phyloP scores from a whole-genome alignment of 73 alveolate species.

The Halteria grandinella region DNA sequence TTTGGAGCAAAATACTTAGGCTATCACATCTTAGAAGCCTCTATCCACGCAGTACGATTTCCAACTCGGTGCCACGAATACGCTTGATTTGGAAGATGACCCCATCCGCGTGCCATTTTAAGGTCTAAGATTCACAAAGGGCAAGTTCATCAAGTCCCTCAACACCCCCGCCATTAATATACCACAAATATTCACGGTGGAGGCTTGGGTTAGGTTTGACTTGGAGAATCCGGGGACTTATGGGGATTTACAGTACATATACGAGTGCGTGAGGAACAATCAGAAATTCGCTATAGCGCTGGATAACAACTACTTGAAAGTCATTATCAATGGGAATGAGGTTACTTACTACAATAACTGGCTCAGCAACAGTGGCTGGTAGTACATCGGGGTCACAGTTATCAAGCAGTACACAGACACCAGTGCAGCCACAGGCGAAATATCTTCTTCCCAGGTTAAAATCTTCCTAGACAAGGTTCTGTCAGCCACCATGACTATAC shows the following conservation, averaged over 20 bases:
- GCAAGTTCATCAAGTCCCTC: conserved; percentile 15
- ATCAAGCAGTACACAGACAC: not conserved
- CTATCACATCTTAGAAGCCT: conserved; percentile 1
- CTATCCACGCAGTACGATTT: not conserved
- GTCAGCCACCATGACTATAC: not conserved
- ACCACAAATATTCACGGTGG: conserved; percentile 1
- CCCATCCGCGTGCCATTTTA: conserved; percentile 8
- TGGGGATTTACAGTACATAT: conserved; percentile 21
- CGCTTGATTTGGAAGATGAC: not conserved
- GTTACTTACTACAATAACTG: conserved; percentile 5
- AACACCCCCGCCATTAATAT: not conserved
- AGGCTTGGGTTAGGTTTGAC: conserved; percentile 46
- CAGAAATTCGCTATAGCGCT: not conserved
- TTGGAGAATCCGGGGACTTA: not conserved
- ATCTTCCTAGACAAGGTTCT: conserved; percentile 8
- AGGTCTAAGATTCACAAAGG: conserved; percentile 43
- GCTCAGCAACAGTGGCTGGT: conserved; percentile 1
- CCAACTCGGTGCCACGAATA: not conserved
- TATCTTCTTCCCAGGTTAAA: conserved; percentile 10
- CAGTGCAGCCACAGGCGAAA: not conserved
- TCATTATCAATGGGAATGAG: not conserved
- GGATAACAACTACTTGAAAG: conserved; percentile 2
- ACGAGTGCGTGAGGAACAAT: not conserved
- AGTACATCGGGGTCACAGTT: conserved; percentile 19
- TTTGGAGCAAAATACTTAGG: not conserved